phyloP scores from a whole-genome alignment of 2,329 filamentous ascomycete genomes.

The Aspergillus awamori region DNA sequence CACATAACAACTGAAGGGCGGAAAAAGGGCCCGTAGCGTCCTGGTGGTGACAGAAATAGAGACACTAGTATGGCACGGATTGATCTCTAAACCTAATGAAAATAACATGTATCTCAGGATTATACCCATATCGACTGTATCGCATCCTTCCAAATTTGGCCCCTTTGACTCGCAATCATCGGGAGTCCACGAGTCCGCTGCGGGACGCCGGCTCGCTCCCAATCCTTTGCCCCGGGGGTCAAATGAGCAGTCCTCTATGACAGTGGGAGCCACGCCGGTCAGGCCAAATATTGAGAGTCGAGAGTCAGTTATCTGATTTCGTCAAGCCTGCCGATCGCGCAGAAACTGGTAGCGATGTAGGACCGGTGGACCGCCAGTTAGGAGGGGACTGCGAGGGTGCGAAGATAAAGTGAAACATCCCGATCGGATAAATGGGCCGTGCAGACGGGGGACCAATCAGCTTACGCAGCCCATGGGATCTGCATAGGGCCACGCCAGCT shows the following conservation, averaged over 20 bases:
- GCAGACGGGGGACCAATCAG: neutral
- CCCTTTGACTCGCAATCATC: neutral
- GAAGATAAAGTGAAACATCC: conserved; percentile 11
- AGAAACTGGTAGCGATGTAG: neutral
- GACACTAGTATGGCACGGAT: neutral
- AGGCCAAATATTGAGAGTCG: neutral
- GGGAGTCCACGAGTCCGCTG: neutral
- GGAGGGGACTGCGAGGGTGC: neutral
- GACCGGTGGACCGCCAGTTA: neutral
- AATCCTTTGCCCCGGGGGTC: neutral
- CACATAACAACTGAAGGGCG: neutral
- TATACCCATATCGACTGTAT: neutral
- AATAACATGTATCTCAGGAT: neutral
- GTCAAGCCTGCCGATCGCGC: neutral
- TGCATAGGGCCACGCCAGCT: conserved; percentile 9
- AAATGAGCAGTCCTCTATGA: neutral
- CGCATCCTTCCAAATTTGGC: neutral
- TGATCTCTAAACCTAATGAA: neutral
- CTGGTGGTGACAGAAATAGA: neutral
- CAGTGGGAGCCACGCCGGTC: neutral
- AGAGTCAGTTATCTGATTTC: neutral
- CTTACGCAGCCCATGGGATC: neutral
- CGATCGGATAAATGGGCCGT: conserved; percentile 1
- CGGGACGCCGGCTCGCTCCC: neutral
- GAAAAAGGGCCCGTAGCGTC: neutral